Percentiles rank a stretch among this genome's conserved stretches.
Evolutionary conservation across 768 basidiomycete genomes (phyloP).

Genomic region (Paxillus involutus): DNA sequence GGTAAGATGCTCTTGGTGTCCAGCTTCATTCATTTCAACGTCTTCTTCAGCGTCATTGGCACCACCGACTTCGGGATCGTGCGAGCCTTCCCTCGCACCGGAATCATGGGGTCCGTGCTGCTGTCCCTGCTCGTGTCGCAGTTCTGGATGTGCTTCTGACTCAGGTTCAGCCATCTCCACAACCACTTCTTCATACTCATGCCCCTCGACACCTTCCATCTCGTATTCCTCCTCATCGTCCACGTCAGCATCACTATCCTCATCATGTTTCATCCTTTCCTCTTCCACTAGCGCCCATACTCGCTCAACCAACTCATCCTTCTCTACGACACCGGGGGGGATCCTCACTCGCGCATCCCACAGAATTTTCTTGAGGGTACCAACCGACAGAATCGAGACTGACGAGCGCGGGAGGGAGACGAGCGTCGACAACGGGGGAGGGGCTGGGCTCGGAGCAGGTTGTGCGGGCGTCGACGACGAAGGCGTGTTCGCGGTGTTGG

Average conservation of each 20-base stretch:
- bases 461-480: constrained; percentile 11
- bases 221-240: constrained; percentile 29
- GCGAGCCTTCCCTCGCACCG: neutral
- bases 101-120: neutral
- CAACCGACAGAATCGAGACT: constrained; percentile 63
- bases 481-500: constrained; percentile 16
- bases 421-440: constrained; percentile 65
- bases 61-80: constrained; percentile 3
- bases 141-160: constrained; percentile 8
- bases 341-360: constrained; percentile 77
- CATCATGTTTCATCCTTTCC: constrained; percentile 54
- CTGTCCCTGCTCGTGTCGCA: neutral
- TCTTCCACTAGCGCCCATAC: constrained; percentile 64
- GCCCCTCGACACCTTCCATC: constrained; percentile 24
- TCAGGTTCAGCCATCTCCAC: constrained; percentile 16
- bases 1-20: constrained; percentile 5
- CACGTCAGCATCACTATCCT: constrained; percentile 28
- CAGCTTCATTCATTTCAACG: neutral
- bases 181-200: constrained; percentile 15
- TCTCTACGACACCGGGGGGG: constrained; percentile 65
- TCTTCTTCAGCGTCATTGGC: neutral
- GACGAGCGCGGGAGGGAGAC: constrained; percentile 58
- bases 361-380: constrained; percentile 74
- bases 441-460: constrained; percentile 37
- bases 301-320: constrained; percentile 76